A percentile compares a stretch with the other conserved stretches of the same genome.
Evolutionary conservation across 1,284 basidiomycete species (phyloP).

Genomic region (Sanghuangporus weigelae): DNA sequence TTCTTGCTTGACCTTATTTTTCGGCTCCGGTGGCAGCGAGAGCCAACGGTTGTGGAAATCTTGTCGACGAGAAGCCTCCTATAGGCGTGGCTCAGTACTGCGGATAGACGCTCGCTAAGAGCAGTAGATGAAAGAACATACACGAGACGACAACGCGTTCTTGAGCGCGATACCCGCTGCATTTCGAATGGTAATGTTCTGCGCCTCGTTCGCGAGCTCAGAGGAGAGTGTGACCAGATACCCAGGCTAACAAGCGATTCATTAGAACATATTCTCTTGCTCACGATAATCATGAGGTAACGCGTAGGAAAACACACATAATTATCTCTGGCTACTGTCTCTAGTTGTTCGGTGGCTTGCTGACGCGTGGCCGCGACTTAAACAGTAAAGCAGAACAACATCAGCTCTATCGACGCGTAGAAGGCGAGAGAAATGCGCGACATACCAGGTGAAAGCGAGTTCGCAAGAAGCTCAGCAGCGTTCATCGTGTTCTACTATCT

Average conservation of each 20-base stretch:
- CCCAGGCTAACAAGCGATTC: constrained; percentile 51
- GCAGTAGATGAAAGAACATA: constrained; percentile 39
- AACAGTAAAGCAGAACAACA: constrained; percentile 27
- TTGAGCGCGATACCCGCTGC: constrained; percentile 96
- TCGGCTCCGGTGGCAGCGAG: constrained; percentile 60
- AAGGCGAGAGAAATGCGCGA: constrained; percentile 18
- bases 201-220: constrained; percentile 74
- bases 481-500: constrained; percentile 59
- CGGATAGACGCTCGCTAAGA: constrained; percentile 1
- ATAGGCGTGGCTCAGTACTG: constrained; percentile 19
- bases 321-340: constrained; percentile 79
- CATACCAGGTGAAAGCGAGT: constrained; percentile 85
- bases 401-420: constrained; percentile 14
- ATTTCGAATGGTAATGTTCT: constrained; percentile 77
- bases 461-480: constrained; percentile 82
- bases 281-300: neutral
- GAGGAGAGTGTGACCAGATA: constrained; percentile 86
- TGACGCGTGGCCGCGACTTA: constrained; percentile 82
- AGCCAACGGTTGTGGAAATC: constrained; percentile 83
- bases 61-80: constrained; percentile 78
- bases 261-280: neutral
- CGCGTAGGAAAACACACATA: constrained; percentile 50
- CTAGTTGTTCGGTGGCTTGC: constrained; percentile 83
- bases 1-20: constrained; percentile 85
- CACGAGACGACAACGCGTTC: constrained; percentile 89